phyloP scores from a whole-genome alignment of 192 early-diverging fungal species.

The Backusella parvicylindrica region DNA sequence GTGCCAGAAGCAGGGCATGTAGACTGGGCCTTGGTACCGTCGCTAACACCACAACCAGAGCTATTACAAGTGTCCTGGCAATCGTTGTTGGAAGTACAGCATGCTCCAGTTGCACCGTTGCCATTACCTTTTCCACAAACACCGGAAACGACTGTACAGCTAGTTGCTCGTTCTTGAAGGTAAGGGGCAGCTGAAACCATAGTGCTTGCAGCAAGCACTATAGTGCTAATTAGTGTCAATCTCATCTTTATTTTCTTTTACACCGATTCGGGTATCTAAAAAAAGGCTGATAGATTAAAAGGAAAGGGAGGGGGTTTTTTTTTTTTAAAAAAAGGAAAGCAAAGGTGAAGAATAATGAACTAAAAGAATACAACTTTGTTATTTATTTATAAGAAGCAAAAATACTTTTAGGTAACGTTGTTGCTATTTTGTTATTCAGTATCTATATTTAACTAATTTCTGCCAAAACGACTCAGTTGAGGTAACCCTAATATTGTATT shows the following conservation, averaged over 20 bases:
- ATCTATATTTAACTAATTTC: conserved; percentile 3
- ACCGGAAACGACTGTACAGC: background rate
- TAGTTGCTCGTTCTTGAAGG: background rate
- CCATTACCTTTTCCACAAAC: background rate
- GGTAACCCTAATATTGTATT: background rate
- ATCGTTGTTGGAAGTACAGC: background rate
- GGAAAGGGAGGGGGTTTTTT: background rate
- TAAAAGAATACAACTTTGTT: background rate
- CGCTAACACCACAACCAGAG: background rate
- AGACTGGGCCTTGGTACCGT: background rate
- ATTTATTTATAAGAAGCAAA: background rate
- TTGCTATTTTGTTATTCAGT: background rate
- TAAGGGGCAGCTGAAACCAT: background rate
- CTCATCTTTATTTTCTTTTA: background rate
- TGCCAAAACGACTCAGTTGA: background rate
- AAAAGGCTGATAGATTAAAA: background rate
- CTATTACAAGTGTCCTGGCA: background rate
- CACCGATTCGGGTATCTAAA: background rate
- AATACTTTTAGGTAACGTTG: background rate
- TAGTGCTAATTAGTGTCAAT: background rate
- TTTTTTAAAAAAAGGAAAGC: background rate
- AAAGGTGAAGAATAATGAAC: background rate
- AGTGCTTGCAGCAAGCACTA: background rate
- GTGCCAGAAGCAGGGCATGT: background rate
- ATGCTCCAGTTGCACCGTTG: background rate